phyloP scores from a whole-genome alignment of 177 flowering plant species.

The Telopea speciosissima region DNA sequence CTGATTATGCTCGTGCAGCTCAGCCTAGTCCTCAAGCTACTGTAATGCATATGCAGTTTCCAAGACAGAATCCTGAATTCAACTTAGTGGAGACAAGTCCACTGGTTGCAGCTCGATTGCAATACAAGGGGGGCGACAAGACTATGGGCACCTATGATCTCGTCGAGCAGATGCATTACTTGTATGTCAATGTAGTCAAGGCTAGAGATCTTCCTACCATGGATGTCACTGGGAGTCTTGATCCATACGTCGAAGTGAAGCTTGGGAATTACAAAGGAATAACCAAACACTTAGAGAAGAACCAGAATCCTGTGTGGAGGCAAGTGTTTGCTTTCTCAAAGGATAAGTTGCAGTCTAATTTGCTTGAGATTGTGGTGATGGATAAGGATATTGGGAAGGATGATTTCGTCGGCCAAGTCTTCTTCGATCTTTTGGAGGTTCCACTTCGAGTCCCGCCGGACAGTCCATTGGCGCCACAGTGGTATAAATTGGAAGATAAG shows the following conservation, averaged over 20 bases:
- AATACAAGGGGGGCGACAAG: constrained; percentile 57
- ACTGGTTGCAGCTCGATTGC: constrained; percentile 57
- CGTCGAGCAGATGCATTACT: constrained; percentile 73
- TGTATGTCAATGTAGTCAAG: constrained; percentile 75
- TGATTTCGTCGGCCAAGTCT: constrained; percentile 65
- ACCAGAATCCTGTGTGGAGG: constrained; percentile 66
- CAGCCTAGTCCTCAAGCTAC: constrained; percentile 8
- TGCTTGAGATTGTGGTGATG: constrained; percentile 61
- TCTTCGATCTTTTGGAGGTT: constrained; percentile 56
- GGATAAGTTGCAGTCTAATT: constrained; percentile 52
- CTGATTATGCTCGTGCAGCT: constrained; percentile 39
- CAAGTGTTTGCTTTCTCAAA: constrained; percentile 71
- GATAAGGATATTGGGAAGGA: constrained; percentile 75
- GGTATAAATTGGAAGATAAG: constrained; percentile 73
- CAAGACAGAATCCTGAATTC: constrained; percentile 45
- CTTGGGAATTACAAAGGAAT: constrained; percentile 81
- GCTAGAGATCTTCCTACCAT: constrained; percentile 76
- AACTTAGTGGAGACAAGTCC: constrained; percentile 69
- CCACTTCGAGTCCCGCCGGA: constrained; percentile 84
- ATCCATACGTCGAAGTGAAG: constrained; percentile 91
- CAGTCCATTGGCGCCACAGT: constrained; percentile 90
- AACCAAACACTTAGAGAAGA: constrained; percentile 73
- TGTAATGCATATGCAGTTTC: constrained; percentile 47
- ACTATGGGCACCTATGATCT: constrained; percentile 63
- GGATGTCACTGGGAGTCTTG: constrained; percentile 75